Percentiles rank a stretch among this genome's conserved stretches.
phyloP scores from a whole-genome alignment of 2,329 filamentous ascomycete species.

The Aspergillus piperis region DNA sequence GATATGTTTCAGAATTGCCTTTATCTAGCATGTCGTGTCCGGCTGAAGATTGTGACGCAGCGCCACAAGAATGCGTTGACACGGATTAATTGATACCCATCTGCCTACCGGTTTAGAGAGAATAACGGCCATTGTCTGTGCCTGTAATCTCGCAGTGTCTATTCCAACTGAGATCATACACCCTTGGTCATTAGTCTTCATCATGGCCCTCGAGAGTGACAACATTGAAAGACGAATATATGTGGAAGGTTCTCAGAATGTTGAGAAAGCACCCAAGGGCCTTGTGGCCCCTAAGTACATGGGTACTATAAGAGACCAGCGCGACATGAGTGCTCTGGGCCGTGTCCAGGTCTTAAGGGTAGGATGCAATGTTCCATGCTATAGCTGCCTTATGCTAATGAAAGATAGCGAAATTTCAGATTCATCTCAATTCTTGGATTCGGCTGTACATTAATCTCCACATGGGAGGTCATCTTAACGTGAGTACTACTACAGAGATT shows the following conservation, averaged over 20 bases:
- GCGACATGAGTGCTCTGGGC: slow-evolving; percentile 42
- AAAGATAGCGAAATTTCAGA: slow-evolving; percentile 45
- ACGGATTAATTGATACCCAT: not conserved
- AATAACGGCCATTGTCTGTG: not conserved
- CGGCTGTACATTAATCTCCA: slow-evolving; percentile 45
- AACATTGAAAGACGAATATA: not conserved
- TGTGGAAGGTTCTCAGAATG: slow-evolving; percentile 16
- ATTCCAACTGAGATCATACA: too few species aligned
- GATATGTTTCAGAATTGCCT: not conserved
- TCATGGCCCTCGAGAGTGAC: not conserved
- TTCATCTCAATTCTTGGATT: slow-evolving; percentile 50
- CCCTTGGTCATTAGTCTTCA: too few species aligned
- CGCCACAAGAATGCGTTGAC: not conserved
- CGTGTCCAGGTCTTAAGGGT: slow-evolving; percentile 43
- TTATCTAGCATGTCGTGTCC: not conserved
- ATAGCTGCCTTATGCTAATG: slow-evolving; percentile 6
- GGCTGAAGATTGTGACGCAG: not conserved
- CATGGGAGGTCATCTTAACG: slow-evolving; percentile 48
- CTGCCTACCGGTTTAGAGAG: not conserved
- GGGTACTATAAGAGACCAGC: slow-evolving; percentile 40
- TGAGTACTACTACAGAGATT: slow-evolving; percentile 22
- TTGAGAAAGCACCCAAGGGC: slow-evolving; percentile 26
- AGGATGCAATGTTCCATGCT: slow-evolving; percentile 6
- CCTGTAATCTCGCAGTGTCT: too few species aligned
- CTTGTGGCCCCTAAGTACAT: slow-evolving; percentile 39